Evolutionary conservation across 495 filamentous ascomycete genomes (phyloP), one percentile per base, ranked within the genome.

Genomic region (Penicillium subrubescens): DNA sequence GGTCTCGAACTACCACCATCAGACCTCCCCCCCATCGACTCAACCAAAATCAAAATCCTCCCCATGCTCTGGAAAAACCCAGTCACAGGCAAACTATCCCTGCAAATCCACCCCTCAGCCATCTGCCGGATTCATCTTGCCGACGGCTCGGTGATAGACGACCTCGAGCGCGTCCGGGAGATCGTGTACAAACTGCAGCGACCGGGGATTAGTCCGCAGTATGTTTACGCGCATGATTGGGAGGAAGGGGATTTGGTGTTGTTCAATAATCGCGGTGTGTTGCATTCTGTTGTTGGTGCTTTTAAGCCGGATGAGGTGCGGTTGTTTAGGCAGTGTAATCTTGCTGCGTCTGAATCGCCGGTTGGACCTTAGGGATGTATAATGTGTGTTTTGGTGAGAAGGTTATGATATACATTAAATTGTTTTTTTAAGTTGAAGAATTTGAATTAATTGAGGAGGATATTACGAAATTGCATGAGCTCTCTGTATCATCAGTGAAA

Each of bases 61-160:
- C 89, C 89, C 25, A 87, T 92, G 83, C 81, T 82, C 65, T 92
- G 88, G 89, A 87, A 86, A 70, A 92, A 92, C 60, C 89, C 89
- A 1, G 79, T 86, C 0, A 90, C 88, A 0, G 87, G 86, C 8
- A 81, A 85, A 21, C 76, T 90, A 8, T 86, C 89, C n/a, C 73
- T 92, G 48, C 89, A 91, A 72, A 76, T 92, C 39, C 89, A 92
- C 65, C 89, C 90, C 0, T 86, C 82, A 1, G 88, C 90, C 0
- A 82, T 90, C 55, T 82, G 87, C 35, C 84, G 82, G 64, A 84
- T 92, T 57, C 88, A 91, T 56, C 73, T 82, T 7, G 79, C 72
- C 1, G 86, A 90, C 64, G 89, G 89, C 17, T 82, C 81, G 0
- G 83, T 89, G 11, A 82, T 92, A 15, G 87, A 89, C 12, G 87